phyloP scores from a whole-genome alignment of 257 asterid species.

The Ophiorrhiza pumila region DNA sequence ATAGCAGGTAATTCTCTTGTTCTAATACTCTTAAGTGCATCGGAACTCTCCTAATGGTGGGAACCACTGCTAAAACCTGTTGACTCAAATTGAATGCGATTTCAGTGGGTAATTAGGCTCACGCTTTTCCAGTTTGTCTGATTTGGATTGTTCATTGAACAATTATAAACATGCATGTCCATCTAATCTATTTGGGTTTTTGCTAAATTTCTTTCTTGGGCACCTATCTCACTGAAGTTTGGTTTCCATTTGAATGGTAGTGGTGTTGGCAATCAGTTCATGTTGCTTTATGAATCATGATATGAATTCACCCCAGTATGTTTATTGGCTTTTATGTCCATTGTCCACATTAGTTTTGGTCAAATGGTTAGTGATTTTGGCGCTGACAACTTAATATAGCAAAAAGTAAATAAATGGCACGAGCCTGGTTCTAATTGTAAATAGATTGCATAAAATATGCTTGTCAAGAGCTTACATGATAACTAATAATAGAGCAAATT shows the following conservation, averaged over 20 bases:
- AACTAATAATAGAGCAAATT: no score
- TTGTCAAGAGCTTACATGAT: no score
- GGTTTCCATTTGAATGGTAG: background rate
- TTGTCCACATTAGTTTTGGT: no score
- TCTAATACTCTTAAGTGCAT: background rate
- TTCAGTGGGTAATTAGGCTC: background rate
- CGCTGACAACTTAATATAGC: background rate
- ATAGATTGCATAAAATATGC: background rate
- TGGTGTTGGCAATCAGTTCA: background rate
- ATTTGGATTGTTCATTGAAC: no score
- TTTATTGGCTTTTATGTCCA: background rate
- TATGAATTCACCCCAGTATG: no score
- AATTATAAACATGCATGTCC: background rate
- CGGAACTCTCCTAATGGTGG: background rate
- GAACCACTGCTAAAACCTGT: background rate
- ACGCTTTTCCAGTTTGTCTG: background rate
- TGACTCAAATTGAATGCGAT: background rate
- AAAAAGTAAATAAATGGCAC: no score
- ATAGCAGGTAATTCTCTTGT: constrained; percentile 65
- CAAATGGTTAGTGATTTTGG: no score
- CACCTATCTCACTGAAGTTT: background rate
- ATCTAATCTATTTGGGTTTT: background rate
- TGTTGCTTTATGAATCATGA: no score
- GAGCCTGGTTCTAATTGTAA: no score
- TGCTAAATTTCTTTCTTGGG: background rate